Evolutionary conservation across 352 stramenopile genomes (phyloP).

Genomic region (Pythium phragmitis): DNA sequence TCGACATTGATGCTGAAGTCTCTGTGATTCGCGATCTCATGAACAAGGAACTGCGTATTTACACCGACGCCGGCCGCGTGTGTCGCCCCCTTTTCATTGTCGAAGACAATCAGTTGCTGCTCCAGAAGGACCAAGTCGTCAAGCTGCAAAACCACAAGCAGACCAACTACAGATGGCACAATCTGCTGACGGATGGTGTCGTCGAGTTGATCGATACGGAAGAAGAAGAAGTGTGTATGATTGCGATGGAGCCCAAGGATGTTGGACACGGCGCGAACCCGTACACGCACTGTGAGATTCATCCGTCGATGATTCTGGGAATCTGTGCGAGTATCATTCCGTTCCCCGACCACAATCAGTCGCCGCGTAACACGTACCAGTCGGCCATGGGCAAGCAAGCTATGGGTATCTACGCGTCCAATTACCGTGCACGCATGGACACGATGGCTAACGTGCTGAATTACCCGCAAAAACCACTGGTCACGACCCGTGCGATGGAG

Average conservation of each 20-base stretch:
- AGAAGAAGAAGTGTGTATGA: slow-evolving; percentile 99
- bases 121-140: slow-evolving; percentile 98
- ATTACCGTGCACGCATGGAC: slow-evolving; percentile 99
- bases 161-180: slow-evolving; percentile 88
- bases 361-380: slow-evolving; percentile 99
- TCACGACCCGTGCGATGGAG: slow-evolving; percentile 99
- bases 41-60: slow-evolving; percentile 98
- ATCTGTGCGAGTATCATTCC: slow-evolving; percentile 99
- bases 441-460: slow-evolving; percentile 99
- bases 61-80: slow-evolving; percentile 98
- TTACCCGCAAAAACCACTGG: slow-evolving; percentile 99
- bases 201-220: slow-evolving; percentile 99
- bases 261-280: slow-evolving; percentile 89
- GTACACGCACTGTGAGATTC: slow-evolving; percentile 99
- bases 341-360: slow-evolving; percentile 99
- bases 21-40: slow-evolving; percentile 98
- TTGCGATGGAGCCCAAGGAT: slow-evolving; percentile 98
- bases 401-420: slow-evolving; percentile 99
- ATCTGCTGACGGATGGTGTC: slow-evolving; percentile 92
- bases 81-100: slow-evolving; percentile 99
- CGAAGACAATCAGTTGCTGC: slow-evolving; percentile 93
- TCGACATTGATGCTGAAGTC: slow-evolving; percentile 99
- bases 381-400: slow-evolving; percentile 99
- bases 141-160: slow-evolving; percentile 92
- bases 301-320: slow-evolving; percentile 99